Evolutionary conservation across 164 flowering plant genomes (phyloP).

Genomic region (Warburgia ugandensis): DNA sequence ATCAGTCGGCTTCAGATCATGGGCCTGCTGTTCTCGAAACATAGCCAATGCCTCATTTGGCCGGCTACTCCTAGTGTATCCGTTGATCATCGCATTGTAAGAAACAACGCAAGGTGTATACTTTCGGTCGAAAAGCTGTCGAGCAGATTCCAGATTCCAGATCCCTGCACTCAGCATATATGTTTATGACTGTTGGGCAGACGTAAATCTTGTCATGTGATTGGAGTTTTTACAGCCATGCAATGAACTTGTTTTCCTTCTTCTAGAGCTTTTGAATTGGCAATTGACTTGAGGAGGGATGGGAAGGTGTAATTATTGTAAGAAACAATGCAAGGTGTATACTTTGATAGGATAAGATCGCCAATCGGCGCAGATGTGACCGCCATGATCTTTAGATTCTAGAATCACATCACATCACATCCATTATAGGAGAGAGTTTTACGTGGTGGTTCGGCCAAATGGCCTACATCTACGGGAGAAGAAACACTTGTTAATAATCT

Average conservation of each 20-base stretch:
- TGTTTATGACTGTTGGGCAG: slow-evolving; percentile 46
- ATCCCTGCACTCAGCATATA: slow-evolving; percentile 51
- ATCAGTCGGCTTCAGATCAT: slow-evolving; percentile 39
- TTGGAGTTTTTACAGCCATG: slow-evolving; percentile 39
- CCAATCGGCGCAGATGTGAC: too few species aligned
- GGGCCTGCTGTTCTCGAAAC: slow-evolving; percentile 54
- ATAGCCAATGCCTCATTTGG: slow-evolving; percentile 57
- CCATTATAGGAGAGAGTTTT: too few species aligned
- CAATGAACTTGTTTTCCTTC: slow-evolving; percentile 64
- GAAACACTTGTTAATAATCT: too few species aligned
- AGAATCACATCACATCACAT: too few species aligned
- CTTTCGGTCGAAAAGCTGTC: slow-evolving; percentile 41
- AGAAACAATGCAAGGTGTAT: too few species aligned
- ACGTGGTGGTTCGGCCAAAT: too few species aligned
- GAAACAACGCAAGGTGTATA: slow-evolving; percentile 44
- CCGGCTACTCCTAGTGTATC: slow-evolving; percentile 40
- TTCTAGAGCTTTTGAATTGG: slow-evolving; percentile 34
- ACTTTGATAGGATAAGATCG: too few species aligned
- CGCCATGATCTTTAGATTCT: too few species aligned
- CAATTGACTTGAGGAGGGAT: slow-evolving; percentile 59
- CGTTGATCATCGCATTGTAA: slow-evolving; percentile 53
- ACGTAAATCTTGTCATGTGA: slow-evolving; percentile 30
- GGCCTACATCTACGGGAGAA: too few species aligned
- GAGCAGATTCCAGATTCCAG: slow-evolving; percentile 32
- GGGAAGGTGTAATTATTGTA: too few species aligned